phyloP scores from a whole-genome alignment of 1,139 yeast species.

The Taphrina flavorubra region DNA sequence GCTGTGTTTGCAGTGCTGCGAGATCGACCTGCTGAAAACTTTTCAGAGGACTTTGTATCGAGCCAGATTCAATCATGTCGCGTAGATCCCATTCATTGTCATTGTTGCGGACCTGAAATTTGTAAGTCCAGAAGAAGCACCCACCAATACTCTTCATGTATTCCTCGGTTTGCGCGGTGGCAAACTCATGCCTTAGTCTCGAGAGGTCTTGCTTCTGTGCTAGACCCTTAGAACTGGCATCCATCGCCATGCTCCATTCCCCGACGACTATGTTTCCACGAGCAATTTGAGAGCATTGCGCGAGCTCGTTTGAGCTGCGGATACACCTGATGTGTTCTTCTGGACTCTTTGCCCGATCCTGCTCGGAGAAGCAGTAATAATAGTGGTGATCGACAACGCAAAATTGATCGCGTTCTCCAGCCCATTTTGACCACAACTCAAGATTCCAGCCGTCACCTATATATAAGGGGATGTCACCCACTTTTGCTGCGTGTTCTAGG shows the following conservation, averaged over 20 bases:
- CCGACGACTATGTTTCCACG: constrained; percentile 78
- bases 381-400: constrained; percentile 76
- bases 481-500: constrained; percentile 62
- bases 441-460: constrained; percentile 97
- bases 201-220: constrained; percentile 57
- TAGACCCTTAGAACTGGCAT: constrained; percentile 72
- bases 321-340: constrained; percentile 59
- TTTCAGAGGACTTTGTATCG: constrained; percentile 58
- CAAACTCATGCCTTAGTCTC: constrained; percentile 57
- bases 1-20: constrained; percentile 43
- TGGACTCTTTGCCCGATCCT: constrained; percentile 70
- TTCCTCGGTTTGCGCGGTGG: constrained; percentile 52
- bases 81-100: constrained; percentile 75
- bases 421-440: constrained; percentile 75
- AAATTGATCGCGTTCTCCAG: constrained; percentile 48
- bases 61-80: constrained; percentile 74
- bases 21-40: constrained; percentile 48
- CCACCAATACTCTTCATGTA: constrained; percentile 65
- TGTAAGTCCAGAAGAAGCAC: constrained; percentile 86
- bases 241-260: constrained; percentile 88
- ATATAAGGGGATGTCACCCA: constrained; percentile 69
- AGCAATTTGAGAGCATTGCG: constrained; percentile 46
- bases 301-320: constrained; percentile 55
- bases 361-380: constrained; percentile 82
- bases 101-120: constrained; percentile 75